Evolutionary conservation across 169 alveolate species (phyloP), one percentile per base, ranked within the genome.

Genomic region (Plasmodium reichenowi): DNA sequence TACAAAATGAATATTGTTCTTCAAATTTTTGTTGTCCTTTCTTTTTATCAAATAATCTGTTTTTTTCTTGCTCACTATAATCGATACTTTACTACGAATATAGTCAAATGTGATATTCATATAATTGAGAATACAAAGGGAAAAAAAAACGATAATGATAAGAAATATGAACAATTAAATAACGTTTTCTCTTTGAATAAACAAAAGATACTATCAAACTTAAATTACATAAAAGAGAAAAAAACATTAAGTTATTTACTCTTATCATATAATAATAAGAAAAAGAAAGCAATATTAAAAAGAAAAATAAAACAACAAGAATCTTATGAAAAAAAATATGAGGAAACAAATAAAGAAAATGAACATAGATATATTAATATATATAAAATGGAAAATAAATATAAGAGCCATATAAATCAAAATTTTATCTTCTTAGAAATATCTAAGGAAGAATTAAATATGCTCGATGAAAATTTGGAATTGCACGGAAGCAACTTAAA

Each of bases 71-170:
- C 29, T 20, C 9, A 78, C 26, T 47, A 66, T 43, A 20, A 64
- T 13, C 12, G 22, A 13, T 29, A 47, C 10, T 5, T 50, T 22
- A 48, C 52, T 45, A 17, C 62, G 17, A 63, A n/a, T 24, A 13
- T 63, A 48, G 78, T 38, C 10, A 78, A 64, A 12, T 78, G 89
- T 45, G 63, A 78, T 26, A 52, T 66, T 15, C 71, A n/a, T 50
- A 48, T 78, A 8, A 26, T 43, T 12, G 20, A 43, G 15, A 66
- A 64, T 2, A 56, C 48, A 7, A 52, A 20, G 8, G 10, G 22
- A 7, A 50, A 20, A 7, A 6, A 45, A 9, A 38, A 38, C 9
- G 0, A 38, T 38, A 38, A 38, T 5, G 15, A 32, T 26, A 2
- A 66, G 43, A 66, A 56, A 17, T 56, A 56, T 13, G 22, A 0